phyloP scores from a whole-genome alignment of 768 basidiomycete genomes.

The Lyophyllum decastes region DNA sequence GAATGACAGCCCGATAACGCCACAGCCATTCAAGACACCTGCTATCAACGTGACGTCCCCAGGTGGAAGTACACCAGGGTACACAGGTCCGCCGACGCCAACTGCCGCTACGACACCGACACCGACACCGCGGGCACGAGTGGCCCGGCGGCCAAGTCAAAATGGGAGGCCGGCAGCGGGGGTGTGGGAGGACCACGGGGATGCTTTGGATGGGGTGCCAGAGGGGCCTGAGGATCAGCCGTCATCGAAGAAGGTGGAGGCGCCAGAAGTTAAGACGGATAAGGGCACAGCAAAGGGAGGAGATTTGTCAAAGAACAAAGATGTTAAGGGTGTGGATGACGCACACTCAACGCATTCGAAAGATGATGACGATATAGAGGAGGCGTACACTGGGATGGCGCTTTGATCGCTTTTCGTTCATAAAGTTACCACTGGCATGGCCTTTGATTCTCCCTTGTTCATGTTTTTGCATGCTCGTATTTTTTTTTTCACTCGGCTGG shows the following conservation, averaged over 20 bases:
- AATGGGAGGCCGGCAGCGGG: constrained; percentile 13
- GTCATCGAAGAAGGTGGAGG: background rate
- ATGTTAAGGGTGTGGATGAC: background rate
- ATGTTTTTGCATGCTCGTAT: background rate
- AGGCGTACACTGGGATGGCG: constrained; percentile 17
- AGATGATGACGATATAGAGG: constrained; percentile 7
- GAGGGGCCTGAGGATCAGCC: background rate
- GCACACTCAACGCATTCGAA: constrained; percentile 9
- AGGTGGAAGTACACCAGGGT: constrained; percentile 5
- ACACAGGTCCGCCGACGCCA: constrained; percentile 1
- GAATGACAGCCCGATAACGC: constrained; percentile 8
- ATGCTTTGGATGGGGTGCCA: constrained; percentile 5
- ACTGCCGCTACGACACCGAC: constrained; percentile 10
- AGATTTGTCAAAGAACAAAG: background rate
- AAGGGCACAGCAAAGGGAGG: background rate
- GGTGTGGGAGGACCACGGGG: constrained; percentile 12
- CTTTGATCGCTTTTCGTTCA: background rate
- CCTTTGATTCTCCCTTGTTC: background rate
- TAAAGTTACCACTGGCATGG: background rate
- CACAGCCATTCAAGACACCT: constrained; percentile 10
- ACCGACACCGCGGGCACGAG: constrained; percentile 3
- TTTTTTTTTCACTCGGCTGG: background rate
- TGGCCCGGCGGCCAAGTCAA: constrained; percentile 2
- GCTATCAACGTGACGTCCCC: constrained; percentile 12
- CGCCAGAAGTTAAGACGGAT: background rate